phyloP scores from a whole-genome alignment of 2,329 filamentous ascomycete genomes.

The Metarhizium album region DNA sequence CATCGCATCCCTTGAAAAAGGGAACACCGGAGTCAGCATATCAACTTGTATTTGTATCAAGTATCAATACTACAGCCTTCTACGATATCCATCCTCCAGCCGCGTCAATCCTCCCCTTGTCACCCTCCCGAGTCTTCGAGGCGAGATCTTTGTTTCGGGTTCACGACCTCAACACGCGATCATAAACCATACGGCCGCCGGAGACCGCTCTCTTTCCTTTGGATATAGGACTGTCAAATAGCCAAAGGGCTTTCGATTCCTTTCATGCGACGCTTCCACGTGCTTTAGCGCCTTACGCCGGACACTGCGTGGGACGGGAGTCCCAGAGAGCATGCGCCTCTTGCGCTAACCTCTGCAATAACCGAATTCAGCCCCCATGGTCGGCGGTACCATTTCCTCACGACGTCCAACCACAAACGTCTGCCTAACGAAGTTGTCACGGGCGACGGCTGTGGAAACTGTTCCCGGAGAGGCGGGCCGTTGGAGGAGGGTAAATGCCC shows the following conservation, averaged over 20 bases:
- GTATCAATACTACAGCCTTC: not conserved
- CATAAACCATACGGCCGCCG: not conserved
- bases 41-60: not conserved
- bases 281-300: not conserved
- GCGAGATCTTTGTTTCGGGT: not conserved
- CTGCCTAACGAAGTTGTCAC: not conserved
- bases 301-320: not conserved
- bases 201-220: not conserved
- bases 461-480: slow-evolving; percentile 1
- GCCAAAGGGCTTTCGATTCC: not conserved
- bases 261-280: not conserved
- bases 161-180: not conserved
- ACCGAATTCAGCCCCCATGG: not conserved
- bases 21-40: not conserved
- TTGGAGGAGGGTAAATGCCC: slow-evolving; percentile 30
- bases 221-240: not conserved
- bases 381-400: not conserved
- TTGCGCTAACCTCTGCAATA: slow-evolving; percentile 5
- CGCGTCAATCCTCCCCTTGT: slow-evolving; percentile 1
- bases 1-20: not conserved
- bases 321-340: slow-evolving; percentile 5
- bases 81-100: not conserved
- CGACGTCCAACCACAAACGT: not conserved
- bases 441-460: not conserved
- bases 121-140: slow-evolving; percentile 3